phyloP scores from a whole-genome alignment of 495 filamentous ascomycete species.

The Parathielavia appendiculata region DNA sequence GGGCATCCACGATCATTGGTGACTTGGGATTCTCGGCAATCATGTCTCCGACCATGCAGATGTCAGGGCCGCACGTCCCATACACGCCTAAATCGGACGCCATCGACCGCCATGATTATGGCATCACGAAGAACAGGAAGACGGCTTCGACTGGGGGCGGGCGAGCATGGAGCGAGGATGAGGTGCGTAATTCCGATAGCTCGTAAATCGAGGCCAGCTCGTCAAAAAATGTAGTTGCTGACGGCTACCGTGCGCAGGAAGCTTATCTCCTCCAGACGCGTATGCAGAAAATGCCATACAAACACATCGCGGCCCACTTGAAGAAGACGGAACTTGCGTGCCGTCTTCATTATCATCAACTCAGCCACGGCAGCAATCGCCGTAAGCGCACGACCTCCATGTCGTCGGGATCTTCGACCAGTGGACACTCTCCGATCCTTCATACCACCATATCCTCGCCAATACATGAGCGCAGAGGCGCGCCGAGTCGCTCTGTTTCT shows the following conservation, averaged over 20 bases:
- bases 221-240: slow-evolving; percentile 10
- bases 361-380: slow-evolving; percentile 73
- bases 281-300: slow-evolving; percentile 82
- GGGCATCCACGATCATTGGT: slow-evolving; percentile 11
- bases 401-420: slow-evolving; percentile 50
- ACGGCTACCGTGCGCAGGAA: slow-evolving; percentile 49
- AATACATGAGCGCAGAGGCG: slow-evolving; percentile 37
- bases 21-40: slow-evolving; percentile 19
- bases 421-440: slow-evolving; percentile 45
- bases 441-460: slow-evolving; percentile 43
- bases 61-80: slow-evolving; percentile 38
- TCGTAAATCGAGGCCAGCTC: background rate
- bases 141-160: slow-evolving; percentile 63
- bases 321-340: slow-evolving; percentile 85
- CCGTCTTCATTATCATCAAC: slow-evolving; percentile 77
- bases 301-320: slow-evolving; percentile 76
- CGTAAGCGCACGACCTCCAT: slow-evolving; percentile 62
- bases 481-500: slow-evolving; percentile 33
- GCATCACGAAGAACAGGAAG: slow-evolving; percentile 57
- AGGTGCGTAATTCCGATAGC: slow-evolving; percentile 47
- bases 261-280: slow-evolving; percentile 79
- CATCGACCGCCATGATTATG: slow-evolving; percentile 50
- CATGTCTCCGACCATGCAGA: slow-evolving; percentile 47
- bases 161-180: slow-evolving; percentile 71
- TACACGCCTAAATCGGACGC: slow-evolving; percentile 46